phyloP scores from a whole-genome alignment of 306 rosid genomes.

The Coriaria nepalensis region DNA sequence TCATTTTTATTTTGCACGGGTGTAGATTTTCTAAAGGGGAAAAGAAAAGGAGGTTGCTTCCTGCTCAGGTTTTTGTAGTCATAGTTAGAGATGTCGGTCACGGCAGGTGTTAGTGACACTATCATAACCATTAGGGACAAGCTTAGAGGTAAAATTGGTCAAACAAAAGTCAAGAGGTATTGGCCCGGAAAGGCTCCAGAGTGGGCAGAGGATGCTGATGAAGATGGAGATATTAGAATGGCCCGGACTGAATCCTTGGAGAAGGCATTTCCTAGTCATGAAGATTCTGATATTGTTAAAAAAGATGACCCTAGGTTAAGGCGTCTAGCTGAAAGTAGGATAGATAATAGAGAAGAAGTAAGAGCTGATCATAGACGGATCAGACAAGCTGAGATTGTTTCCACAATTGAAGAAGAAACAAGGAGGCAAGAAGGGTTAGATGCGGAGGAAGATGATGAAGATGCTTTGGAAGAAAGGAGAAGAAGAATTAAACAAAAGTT shows the following conservation, averaged over 20 bases:
- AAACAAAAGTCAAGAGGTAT: constrained; percentile 76
- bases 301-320: constrained; percentile 77
- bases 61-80: constrained; percentile 5
- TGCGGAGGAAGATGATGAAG: constrained; percentile 62
- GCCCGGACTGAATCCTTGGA: constrained; percentile 50
- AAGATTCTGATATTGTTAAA: constrained; percentile 33
- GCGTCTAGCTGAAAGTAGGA: constrained; percentile 61
- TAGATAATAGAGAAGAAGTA: constrained; percentile 80
- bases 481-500: constrained; percentile 53
- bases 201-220: constrained; percentile 73
- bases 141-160: constrained; percentile 88
- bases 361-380: constrained; percentile 89
- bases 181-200: constrained; percentile 98
- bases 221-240: constrained; percentile 59
- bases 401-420: constrained; percentile 77
- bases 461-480: constrained; percentile 73
- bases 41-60: not conserved
- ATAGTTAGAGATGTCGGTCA: constrained; percentile 58
- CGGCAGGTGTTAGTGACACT: constrained; percentile 93
- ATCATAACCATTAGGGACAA: constrained; percentile 79
- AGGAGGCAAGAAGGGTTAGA: constrained; percentile 82
- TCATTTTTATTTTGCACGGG: no score
- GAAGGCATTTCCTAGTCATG: constrained; percentile 54
- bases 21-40: constrained; percentile 9
- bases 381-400: constrained; percentile 87